Evolutionary conservation across 768 basidiomycete species (phyloP), one percentile per base, ranked within the genome.

Genomic region (Aureoboletus auriporus): DNA sequence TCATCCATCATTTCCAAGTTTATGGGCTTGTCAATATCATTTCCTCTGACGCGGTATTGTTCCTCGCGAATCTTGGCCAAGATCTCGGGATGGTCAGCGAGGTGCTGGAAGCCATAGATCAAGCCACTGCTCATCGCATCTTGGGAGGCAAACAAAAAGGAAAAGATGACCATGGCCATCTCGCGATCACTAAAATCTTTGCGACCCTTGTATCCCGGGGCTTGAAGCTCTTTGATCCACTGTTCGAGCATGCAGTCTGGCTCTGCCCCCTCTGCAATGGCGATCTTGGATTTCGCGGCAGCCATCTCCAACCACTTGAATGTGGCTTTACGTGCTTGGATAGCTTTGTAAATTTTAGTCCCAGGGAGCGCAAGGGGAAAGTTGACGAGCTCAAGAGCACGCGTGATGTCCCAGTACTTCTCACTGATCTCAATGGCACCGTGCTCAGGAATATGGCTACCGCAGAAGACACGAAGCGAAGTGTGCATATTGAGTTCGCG

Each of bases 61-160:
- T 99, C 96, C 58, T 86, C 89, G 45, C 88, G 81, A 53, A 98
- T 80, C 71, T 95, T 97, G 33, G 80, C 82, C 57, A 95, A 70
- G 46, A 96, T 72, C 23, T 93, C 87, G 1, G 95, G 95, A 64
- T 90, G 77, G 68, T 98, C 96, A 38, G 89, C 90, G 33, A 96
- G 77, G 68, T 94, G 91, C 70, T 99, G 96, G 82, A 98, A 96
- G 34, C 83, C 87, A 67, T 91, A 97, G 61, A 96, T 93, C 59
- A 97, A 73, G 42, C 93, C 94, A 51, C 89, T 93, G 65, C 90
- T 91, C 96, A 99, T 98, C 41, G 96, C 96, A 65, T 99, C 96
- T 73, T 96, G 92, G 23, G 84, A 88, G 2, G 92, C 96, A 61
- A 97, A 97, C 46, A 99, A 73, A 84, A 98, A 98, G 10, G 90